Evolutionary conservation across 2,329 filamentous ascomycete species (phyloP), one percentile per base, ranked within the genome.

Genomic region (Phyllosticta citrichinensis): DNA sequence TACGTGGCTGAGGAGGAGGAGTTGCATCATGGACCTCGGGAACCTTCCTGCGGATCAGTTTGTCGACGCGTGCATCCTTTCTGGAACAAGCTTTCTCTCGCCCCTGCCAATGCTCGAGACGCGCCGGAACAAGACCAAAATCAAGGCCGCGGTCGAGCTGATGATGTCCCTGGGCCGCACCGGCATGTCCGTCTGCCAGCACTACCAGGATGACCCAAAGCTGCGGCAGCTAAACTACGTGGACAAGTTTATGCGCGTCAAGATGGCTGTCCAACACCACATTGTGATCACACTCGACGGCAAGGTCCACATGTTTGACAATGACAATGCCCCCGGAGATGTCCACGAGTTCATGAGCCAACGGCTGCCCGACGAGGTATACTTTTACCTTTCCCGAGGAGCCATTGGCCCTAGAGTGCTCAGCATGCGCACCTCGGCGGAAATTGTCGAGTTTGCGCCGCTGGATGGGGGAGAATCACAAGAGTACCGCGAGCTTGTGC

Each of bases 311-410:
- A 87, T 91, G 17, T 81, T 90, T 67, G 86, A 92, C 67, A 82
- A 80, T 60, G 87, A 89, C 8, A 81, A 84, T 60, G 83, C 91
- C 20, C 92, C 94, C 2, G 83, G 82, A 54, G 92, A 97, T 70
- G 87, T 94, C 65, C 89, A 95, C 70, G 87, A 93, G 69, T 92
- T 97, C 70, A 84, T 97, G 64, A 91, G 91, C n/a, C 84, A 95
- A 62, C 88, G 92, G 63, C 80, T 99, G 5, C 91, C 94, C 0
- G 86, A 91, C 51, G 94, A 99, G 74, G 80, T 97, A 19, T 92
- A 93, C 71, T 88, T 91, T 73, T 97, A 97, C 72, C 80, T 97
- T 56, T 91, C 91, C 62, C 86, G 83, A 57, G 94, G 91, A 35
- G 77, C 97, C 52, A 84, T 97, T 65, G 85, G 89, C 27, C 81